Conservation (phyloP, 2,329 filamentous ascomycete species). For the Apiospora arundinis region DNA sequence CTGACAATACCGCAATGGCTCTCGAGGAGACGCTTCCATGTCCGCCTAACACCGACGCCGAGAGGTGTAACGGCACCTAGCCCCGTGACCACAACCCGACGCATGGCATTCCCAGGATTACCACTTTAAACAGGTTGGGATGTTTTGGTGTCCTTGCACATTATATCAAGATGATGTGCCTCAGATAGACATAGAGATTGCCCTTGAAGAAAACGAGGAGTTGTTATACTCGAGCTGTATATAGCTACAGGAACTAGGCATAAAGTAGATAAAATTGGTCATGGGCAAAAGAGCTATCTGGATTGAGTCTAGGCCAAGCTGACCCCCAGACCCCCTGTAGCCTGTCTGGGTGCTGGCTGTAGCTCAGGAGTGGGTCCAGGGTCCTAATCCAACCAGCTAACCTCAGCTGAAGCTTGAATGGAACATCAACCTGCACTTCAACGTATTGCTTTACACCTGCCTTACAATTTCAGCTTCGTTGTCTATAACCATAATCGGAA, state of each 20-base stretch:
- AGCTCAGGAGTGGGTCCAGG: neutral
- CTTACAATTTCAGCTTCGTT: neutral
- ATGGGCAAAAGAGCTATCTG: neutral
- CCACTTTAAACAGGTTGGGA: neutral
- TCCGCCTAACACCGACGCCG: conserved; percentile 76
- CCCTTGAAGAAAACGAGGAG: neutral
- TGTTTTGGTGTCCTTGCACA: neutral
- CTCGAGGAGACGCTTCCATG: conserved; percentile 82
- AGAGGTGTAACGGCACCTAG: conserved; percentile 84
- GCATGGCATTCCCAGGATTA: conserved; percentile 55
- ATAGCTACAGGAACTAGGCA: neutral
- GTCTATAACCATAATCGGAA: neutral
- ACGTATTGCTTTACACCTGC: neutral
- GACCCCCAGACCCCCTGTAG: neutral
- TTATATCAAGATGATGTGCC: neutral
- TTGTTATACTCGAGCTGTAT: neutral
- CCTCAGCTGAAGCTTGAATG: conserved; percentile 16
- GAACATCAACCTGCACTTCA: conserved; percentile 8
- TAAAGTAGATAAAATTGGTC: neutral
- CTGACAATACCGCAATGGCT: conserved; percentile 83
- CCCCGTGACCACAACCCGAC: conserved; percentile 83
- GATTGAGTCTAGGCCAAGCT: conserved; percentile 3
- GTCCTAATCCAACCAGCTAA: conserved; percentile 12
- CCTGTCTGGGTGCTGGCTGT: neutral
- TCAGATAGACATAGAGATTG: neutral